Evolutionary conservation across 2,329 filamentous ascomycete species (phyloP).

Genomic region (Incumbomyces delicatus): DNA sequence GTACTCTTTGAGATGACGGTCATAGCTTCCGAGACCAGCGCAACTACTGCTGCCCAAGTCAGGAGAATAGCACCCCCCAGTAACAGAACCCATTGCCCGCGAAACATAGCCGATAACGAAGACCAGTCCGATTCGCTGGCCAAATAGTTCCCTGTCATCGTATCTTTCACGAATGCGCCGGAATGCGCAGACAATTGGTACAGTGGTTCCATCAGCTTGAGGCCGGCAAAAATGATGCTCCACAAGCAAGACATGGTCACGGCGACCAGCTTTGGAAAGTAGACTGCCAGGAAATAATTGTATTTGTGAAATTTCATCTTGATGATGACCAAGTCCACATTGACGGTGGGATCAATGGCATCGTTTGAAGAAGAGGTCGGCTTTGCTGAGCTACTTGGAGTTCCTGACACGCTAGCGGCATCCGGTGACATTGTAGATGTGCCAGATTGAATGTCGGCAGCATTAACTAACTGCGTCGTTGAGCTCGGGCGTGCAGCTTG

Average conservation of each 20-base stretch:
- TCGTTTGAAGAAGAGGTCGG: no score
- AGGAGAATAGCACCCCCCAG: conserved; percentile 5
- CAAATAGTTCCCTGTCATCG: conserved; percentile 12
- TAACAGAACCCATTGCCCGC: conserved; percentile 8
- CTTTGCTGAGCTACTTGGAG: no score
- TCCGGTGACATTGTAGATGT: no score
- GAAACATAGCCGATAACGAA: conserved; percentile 4
- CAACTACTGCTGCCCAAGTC: conserved; percentile 4
- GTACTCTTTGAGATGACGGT: conserved; percentile 5
- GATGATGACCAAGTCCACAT: background rate
- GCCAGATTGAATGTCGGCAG: no score
- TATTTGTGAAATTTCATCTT: conserved; percentile 3
- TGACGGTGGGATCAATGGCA: background rate
- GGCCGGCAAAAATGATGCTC: conserved; percentile 9
- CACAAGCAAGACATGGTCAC: conserved; percentile 9
- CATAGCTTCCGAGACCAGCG: conserved; percentile 10
- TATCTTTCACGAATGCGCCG: conserved; percentile 10
- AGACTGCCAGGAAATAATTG: conserved; percentile 12
- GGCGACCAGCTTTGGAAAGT: conserved; percentile 10
- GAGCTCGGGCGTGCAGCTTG: no score
- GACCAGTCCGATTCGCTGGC: conserved; percentile 1
- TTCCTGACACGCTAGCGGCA: no score
- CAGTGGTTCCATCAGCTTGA: conserved; percentile 15
- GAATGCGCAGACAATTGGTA: conserved; percentile 8
- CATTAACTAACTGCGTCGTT: no score